Evolutionary conservation across 768 basidiomycete genomes (phyloP).

Genomic region (Tylopilus plumbeoviolaceoides): DNA sequence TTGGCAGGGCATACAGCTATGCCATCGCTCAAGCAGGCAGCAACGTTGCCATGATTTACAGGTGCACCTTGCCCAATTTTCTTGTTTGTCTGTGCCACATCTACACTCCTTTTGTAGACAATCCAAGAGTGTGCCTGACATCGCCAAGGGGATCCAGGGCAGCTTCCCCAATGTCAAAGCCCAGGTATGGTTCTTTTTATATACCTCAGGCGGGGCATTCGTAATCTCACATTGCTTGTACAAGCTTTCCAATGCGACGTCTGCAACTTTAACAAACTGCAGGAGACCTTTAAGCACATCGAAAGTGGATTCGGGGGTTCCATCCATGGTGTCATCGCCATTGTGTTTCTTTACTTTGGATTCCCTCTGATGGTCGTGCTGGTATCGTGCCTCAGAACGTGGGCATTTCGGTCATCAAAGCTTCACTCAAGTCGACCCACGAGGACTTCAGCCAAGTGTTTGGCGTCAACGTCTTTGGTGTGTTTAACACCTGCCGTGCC

Average conservation of each 20-base stretch:
- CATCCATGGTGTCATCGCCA: slow-evolving; percentile 57
- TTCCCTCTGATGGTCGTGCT: no score
- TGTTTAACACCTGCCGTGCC: slow-evolving; percentile 61
- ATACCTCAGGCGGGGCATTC: no score
- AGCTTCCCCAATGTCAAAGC: slow-evolving; percentile 45
- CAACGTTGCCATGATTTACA: slow-evolving; percentile 61
- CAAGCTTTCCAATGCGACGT: slow-evolving; percentile 68
- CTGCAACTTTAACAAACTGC: slow-evolving; percentile 41
- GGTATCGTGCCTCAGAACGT: slow-evolving; percentile 41
- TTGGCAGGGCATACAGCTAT: slow-evolving; percentile 51
- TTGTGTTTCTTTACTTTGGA: slow-evolving; percentile 18
- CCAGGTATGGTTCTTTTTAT: slow-evolving; percentile 9
- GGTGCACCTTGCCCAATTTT: slow-evolving; percentile 25
- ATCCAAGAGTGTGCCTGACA: slow-evolving; percentile 44
- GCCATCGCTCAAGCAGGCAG: slow-evolving; percentile 53
- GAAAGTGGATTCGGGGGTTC: slow-evolving; percentile 44
- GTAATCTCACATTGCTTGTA: background rate
- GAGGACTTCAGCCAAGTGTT: slow-evolving; percentile 56
- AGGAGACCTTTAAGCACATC: slow-evolving; percentile 44
- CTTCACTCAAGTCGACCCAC: slow-evolving; percentile 49
- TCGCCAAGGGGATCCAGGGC: slow-evolving; percentile 44
- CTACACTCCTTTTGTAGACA: slow-evolving; percentile 28
- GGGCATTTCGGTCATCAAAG: slow-evolving; percentile 60
- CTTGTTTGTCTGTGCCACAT: background rate
- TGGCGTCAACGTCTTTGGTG: slow-evolving; percentile 60